Conservation (phyloP, 805 yeast genomes). For the Hanseniaspora jakobsenii region DNA sequence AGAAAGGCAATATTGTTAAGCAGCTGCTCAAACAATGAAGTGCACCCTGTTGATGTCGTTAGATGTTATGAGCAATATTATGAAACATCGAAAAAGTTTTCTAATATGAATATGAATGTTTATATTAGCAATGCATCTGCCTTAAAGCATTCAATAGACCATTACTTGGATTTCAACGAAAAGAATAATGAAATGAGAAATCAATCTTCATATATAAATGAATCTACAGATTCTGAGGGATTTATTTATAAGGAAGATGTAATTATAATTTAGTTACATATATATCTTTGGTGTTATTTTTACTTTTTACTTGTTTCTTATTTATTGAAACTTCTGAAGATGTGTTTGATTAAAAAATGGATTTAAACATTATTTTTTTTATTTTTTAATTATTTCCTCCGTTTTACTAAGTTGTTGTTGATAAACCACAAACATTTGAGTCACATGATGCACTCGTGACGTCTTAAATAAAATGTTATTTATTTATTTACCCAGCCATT, state of each 20-base stretch:
- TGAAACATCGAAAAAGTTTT: slow-evolving; percentile 8
- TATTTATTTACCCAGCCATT: no score
- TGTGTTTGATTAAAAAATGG: no score
- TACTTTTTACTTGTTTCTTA: background rate
- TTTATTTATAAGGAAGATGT: slow-evolving; percentile 8
- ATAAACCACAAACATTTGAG: no score
- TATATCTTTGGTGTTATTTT: background rate
- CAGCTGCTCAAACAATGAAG: no score
- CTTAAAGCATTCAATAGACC: slow-evolving; percentile 14
- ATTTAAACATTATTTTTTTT: no score
- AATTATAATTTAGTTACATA: background rate
- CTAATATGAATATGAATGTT: slow-evolving; percentile 11
- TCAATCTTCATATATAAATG: background rate
- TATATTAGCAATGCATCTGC: slow-evolving; percentile 1
- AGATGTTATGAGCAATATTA: slow-evolving; percentile 2
- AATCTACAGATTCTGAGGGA: background rate
- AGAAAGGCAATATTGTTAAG: background rate
- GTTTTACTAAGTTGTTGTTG: no score
- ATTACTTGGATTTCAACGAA: slow-evolving; percentile 8
- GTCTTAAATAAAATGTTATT: no score
- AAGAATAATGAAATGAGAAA: background rate
- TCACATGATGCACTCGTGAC: no score
- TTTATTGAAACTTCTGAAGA: no score
- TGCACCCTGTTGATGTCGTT: slow-evolving; percentile 7
- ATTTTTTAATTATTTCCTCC: no score